Conservation (phyloP, 176 grass and related monocot species). For the Pharus latifolius region DNA sequence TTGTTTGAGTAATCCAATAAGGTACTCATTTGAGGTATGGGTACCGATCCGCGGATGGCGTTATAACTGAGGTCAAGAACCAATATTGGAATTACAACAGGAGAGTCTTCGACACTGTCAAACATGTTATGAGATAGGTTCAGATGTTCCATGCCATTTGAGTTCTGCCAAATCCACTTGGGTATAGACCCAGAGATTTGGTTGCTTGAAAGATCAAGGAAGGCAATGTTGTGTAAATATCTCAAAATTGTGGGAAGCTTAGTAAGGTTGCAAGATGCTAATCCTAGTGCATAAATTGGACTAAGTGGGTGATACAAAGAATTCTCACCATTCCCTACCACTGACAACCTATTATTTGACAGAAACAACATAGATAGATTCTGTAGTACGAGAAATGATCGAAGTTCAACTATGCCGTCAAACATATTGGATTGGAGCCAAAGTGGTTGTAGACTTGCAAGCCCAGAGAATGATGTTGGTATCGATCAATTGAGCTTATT, state of each 20-base stretch:
- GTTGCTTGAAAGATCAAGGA: constrained; percentile 38
- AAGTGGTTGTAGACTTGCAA: constrained; percentile 6
- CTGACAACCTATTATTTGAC: constrained; percentile 23
- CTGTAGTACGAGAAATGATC: neutral
- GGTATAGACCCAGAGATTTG: constrained; percentile 24
- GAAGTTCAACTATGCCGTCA: neutral
- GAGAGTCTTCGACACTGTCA: constrained; percentile 20
- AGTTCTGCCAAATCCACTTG: constrained; percentile 27
- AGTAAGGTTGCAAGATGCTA: constrained; percentile 38
- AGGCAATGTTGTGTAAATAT: constrained; percentile 4
- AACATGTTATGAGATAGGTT: constrained; percentile 40
- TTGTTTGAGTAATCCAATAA: constrained; percentile 40
- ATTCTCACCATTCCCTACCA: neutral
- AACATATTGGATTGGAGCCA: constrained; percentile 10
- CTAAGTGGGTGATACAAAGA: constrained; percentile 1
- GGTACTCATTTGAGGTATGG: constrained; percentile 16
- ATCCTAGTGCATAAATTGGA: constrained; percentile 17
- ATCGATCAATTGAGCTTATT: constrained; percentile 3
- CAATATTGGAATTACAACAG: too few species aligned
- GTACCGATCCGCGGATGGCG: constrained; percentile 12
- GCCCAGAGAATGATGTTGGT: constrained; percentile 1
- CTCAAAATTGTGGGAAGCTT: constrained; percentile 32
- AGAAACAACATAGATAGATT: constrained; percentile 26
- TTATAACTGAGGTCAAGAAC: neutral
- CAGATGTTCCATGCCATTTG: neutral